Percentiles rank a stretch among this genome's conserved stretches.
phyloP scores from a whole-genome alignment of 1,139 yeast genomes.

The Saccharomycopsis hybrid region DNA sequence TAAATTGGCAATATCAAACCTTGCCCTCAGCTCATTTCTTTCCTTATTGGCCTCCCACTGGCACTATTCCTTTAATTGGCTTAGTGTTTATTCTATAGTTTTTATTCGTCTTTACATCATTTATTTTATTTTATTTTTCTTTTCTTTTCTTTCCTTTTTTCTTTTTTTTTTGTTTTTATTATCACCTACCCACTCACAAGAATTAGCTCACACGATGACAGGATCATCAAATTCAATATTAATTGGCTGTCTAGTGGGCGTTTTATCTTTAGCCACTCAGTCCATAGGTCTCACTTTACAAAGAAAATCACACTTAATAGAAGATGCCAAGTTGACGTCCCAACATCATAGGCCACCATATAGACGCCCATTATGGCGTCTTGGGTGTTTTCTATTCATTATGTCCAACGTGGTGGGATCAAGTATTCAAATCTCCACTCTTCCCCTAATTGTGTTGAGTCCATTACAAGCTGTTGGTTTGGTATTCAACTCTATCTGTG shows the following conservation, averaged over 20 bases:
- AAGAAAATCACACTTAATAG: conserved; percentile 63
- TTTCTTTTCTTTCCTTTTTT: too few species aligned
- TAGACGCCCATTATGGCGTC: conserved; percentile 64
- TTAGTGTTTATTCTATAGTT: too few species aligned
- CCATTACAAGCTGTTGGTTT: conserved; percentile 86
- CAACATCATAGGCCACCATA: conserved; percentile 35
- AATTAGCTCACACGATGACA: too few species aligned
- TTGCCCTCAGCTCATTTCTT: too few species aligned
- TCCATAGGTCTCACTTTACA: conserved; percentile 80
- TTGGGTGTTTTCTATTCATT: conserved; percentile 67
- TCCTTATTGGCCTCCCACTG: too few species aligned
- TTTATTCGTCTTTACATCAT: too few species aligned
- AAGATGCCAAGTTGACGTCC: conserved; percentile 25
- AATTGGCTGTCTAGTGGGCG: conserved; percentile 66
- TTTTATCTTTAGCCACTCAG: conserved; percentile 74
- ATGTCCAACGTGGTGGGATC: conserved; percentile 76
- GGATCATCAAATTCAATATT: conserved; percentile 8
- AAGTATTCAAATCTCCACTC: conserved; percentile 73
- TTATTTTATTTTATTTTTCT: too few species aligned
- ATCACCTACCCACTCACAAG: too few species aligned
- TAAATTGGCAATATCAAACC: too few species aligned
- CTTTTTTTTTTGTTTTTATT: too few species aligned
- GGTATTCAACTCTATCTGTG: conserved; percentile 77
- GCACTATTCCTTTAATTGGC: too few species aligned
- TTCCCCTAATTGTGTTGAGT: conserved; percentile 72